Conservation (phyloP, 305 asterid species). For the Rubia peregrina region DNA sequence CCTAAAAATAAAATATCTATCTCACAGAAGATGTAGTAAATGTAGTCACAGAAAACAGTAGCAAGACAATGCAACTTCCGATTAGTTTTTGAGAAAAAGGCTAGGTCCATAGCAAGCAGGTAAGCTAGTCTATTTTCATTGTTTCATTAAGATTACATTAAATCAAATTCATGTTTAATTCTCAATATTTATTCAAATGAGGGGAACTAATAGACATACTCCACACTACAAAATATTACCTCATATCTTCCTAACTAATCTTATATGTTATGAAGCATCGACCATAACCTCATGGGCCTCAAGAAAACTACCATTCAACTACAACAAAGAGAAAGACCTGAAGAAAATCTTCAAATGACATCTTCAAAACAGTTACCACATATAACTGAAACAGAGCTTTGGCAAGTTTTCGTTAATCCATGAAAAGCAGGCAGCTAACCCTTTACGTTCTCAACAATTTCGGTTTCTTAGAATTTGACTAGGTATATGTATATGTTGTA, state of each 20-base stretch:
- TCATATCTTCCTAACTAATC: neutral
- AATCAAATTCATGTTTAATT: neutral
- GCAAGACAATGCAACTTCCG: neutral
- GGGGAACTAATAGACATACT: neutral
- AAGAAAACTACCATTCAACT: neutral
- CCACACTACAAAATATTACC: neutral
- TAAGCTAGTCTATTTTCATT: neutral
- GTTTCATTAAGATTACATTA: too few relatives aligned
- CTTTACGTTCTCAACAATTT: neutral
- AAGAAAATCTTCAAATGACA: neutral
- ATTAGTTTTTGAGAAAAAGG: neutral
- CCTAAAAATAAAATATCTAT: neutral
- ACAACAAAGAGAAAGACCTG: constrained; percentile 2
- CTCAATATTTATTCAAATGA: neutral
- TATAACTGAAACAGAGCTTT: neutral
- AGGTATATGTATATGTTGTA: neutral
- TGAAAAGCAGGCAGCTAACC: neutral
- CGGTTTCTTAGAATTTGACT: neutral
- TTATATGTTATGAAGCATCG: neutral
- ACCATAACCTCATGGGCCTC: neutral
- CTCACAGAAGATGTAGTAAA: neutral
- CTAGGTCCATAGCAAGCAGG: too few relatives aligned
- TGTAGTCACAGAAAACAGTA: neutral
- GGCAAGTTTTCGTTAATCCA: neutral
- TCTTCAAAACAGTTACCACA: neutral